These are phyloP conservation scores for Stephanodiscus triporus DNA, from an alignment of 108 stramenopile species.

Conservation along the genomic window DNA sequence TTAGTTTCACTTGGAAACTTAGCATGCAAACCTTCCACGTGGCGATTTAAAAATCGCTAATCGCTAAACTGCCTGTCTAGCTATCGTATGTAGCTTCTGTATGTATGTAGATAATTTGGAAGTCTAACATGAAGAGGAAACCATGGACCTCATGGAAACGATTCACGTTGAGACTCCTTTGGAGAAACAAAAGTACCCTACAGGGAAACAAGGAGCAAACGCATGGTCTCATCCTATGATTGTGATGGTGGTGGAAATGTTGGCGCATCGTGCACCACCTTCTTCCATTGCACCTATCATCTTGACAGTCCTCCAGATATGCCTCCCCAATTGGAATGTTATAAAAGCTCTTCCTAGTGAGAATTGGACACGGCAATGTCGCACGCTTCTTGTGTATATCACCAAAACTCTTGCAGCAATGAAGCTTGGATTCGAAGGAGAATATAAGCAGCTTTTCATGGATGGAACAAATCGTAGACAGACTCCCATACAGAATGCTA, in stretches of 20 bases:
- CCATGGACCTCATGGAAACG: no score
- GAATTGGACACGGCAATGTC: background rate
- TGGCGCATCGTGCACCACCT: constrained; percentile 1
- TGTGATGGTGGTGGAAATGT: background rate
- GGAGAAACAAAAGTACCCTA: no score
- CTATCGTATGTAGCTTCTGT: no score
- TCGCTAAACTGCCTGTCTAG: no score
- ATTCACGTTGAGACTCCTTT: no score
- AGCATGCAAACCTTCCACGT: no score
- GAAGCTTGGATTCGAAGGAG: background rate
- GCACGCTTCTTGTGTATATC: constrained; percentile 6
- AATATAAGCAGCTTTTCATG: constrained; percentile 9
- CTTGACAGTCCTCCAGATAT: background rate
- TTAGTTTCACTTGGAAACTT: no score
- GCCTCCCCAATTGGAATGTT: background rate
- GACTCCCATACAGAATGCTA: background rate
- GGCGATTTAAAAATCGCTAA: no score
- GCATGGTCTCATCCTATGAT: background rate
- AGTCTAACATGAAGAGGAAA: no score
- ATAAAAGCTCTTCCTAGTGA: background rate
- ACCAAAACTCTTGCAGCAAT: constrained; percentile 1
- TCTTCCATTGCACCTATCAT: background rate
- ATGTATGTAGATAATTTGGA: no score
- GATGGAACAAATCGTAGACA: constrained; percentile 11
- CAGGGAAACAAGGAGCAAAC: no score